Conservation (phyloP, 106 monocot genomes). For the Alisma plantagoaquatica region DNA sequence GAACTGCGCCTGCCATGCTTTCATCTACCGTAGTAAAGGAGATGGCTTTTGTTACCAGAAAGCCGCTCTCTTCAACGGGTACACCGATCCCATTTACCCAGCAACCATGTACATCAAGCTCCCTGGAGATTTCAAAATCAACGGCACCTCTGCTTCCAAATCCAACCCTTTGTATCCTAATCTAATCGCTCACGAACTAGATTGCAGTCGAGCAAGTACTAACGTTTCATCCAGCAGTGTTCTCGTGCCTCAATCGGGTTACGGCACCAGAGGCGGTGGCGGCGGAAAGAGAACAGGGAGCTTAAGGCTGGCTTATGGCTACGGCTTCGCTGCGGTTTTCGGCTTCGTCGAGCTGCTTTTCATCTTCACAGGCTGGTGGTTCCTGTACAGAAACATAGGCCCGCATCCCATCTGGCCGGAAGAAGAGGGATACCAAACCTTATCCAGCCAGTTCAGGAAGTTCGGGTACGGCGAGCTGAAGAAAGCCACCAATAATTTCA, state of each 20-base stretch:
- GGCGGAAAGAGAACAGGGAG: background rate
- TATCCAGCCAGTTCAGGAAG: slow-evolving; percentile 39
- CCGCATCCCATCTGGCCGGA: slow-evolving; percentile 8
- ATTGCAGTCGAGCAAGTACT: background rate
- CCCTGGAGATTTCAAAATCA: background rate
- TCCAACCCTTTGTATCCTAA: slow-evolving; percentile 5
- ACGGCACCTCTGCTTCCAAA: slow-evolving; percentile 3
- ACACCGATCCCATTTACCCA: background rate
- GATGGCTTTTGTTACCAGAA: slow-evolving; percentile 36
- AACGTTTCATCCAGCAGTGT: too few species aligned
- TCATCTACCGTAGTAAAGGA: slow-evolving; percentile 19
- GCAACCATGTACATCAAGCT: slow-evolving; percentile 37
- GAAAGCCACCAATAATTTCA: slow-evolving; percentile 30
- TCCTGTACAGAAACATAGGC: slow-evolving; percentile 17
- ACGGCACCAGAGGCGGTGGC: too few species aligned
- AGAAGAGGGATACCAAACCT: slow-evolving; percentile 39
- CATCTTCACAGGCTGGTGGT: slow-evolving; percentile 34
- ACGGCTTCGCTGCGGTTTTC: slow-evolving; percentile 23
- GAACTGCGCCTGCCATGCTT: slow-evolving; percentile 29
- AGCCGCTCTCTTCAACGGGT: slow-evolving; percentile 35
- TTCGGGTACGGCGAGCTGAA: slow-evolving; percentile 38
- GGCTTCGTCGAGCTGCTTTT: slow-evolving; percentile 30
- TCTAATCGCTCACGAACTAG: background rate
- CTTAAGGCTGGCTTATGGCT: slow-evolving; percentile 31
- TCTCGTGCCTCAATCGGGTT: too few species aligned